These are phyloP conservation scores for Lentinus brumalis DNA, from an alignment of 768 basidiomycete species.

Conservation along the genomic window DNA sequence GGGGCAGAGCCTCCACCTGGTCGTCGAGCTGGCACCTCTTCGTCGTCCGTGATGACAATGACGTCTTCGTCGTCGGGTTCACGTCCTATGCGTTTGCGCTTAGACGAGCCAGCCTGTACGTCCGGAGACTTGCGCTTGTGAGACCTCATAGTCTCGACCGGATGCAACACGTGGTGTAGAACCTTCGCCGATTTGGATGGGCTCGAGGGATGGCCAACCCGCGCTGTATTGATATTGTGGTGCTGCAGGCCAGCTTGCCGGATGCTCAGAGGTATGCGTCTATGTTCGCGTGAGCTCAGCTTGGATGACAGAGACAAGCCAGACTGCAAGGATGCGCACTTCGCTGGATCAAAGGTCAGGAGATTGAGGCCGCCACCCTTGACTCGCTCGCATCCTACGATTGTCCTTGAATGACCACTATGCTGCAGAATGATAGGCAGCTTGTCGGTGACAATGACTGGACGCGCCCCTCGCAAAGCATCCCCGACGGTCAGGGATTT, in stretches of 20 bases:
- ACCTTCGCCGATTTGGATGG: slow-evolving; percentile 3
- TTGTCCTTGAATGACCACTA: slow-evolving; percentile 81
- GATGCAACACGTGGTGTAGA: slow-evolving; percentile 16
- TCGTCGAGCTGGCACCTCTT: not conserved
- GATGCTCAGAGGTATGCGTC: slow-evolving; percentile 22
- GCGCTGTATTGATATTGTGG: slow-evolving; percentile 7
- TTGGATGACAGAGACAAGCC: not conserved
- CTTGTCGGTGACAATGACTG: slow-evolving; percentile 58
- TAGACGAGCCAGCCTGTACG: not conserved
- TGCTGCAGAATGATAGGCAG: slow-evolving; percentile 88
- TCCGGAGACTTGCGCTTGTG: slow-evolving; percentile 23
- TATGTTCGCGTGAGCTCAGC: slow-evolving; percentile 18
- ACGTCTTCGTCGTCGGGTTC: slow-evolving; percentile 5
- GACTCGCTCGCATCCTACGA: slow-evolving; percentile 80
- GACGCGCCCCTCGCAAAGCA: slow-evolving; percentile 49
- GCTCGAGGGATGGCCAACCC: not conserved
- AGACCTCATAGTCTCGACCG: slow-evolving; percentile 16
- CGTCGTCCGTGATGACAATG: slow-evolving; percentile 34
- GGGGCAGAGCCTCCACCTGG: not conserved
- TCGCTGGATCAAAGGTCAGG: slow-evolving; percentile 77
- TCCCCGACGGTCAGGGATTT: slow-evolving; percentile 47
- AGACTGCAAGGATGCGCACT: slow-evolving; percentile 38
- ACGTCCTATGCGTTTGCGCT: slow-evolving; percentile 4
- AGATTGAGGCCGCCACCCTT: slow-evolving; percentile 61
- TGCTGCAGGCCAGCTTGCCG: slow-evolving; percentile 7